Conservation (phyloP, 2,329 filamentous ascomycete genomes). For the Aspergillus brunneoviolaceus region DNA sequence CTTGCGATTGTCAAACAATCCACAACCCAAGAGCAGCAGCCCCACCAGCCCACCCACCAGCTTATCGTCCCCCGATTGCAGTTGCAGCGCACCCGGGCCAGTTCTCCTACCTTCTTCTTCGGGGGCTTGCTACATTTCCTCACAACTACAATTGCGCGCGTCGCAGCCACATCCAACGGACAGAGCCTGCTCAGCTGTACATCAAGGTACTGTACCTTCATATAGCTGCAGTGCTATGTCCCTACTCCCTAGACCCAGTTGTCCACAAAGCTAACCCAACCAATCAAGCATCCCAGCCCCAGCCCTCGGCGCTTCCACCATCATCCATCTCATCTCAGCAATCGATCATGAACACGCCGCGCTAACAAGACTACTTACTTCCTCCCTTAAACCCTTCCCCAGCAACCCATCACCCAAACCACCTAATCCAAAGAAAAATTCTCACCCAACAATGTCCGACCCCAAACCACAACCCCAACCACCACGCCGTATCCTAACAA, state of each 20-base stretch:
- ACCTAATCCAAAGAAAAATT: neutral
- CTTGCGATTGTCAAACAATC: too few relatives aligned
- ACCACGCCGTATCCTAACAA: neutral
- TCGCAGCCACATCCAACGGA: neutral
- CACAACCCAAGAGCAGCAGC: too few relatives aligned
- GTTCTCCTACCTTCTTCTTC: neutral
- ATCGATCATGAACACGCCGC: neutral
- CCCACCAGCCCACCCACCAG: too few relatives aligned
- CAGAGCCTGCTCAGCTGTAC: neutral
- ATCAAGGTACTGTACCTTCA: too few relatives aligned
- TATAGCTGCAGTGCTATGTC: too few relatives aligned
- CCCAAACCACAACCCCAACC: neutral
- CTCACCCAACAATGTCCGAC: neutral
- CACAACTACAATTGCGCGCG: neutral
- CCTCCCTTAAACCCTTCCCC: neutral
- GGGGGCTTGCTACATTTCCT: neutral
- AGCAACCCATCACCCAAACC: neutral
- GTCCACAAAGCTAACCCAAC: neutral
- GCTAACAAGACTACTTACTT: too few relatives aligned
- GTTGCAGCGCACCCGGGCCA: too few relatives aligned
- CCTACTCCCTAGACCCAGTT: too few relatives aligned
- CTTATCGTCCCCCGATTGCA: too few relatives aligned
- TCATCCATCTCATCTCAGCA: neutral
- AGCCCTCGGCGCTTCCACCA: neutral
- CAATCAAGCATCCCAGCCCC: neutral